A percentile compares a stretch with the other conserved stretches of the same genome.
Evolutionary conservation across 169 alveolate species (phyloP).

Genomic region (Perkinsus marinus): DNA sequence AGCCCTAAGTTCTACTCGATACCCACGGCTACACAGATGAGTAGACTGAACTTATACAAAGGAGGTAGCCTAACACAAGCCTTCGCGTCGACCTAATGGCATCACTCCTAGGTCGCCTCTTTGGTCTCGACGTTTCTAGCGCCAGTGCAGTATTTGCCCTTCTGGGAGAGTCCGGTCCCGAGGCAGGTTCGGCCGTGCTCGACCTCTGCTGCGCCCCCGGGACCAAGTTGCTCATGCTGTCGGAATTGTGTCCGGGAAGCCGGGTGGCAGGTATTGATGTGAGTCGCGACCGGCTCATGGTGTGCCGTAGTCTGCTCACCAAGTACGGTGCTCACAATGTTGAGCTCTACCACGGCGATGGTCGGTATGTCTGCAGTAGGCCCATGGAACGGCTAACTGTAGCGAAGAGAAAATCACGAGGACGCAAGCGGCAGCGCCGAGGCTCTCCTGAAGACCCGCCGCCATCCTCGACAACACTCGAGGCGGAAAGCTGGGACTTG

Average conservation of each 20-base stretch:
- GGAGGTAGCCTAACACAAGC: neutral
- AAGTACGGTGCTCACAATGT: neutral
- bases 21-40: neutral
- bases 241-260: constrained; percentile 6
- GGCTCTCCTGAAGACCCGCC: neutral
- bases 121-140: neutral
- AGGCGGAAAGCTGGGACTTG: neutral
- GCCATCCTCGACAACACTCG: neutral
- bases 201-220: constrained; percentile 39
- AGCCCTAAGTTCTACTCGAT: neutral
- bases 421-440: neutral
- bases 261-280: neutral
- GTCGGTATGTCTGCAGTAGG: neutral
- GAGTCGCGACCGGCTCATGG: neutral
- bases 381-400: neutral
- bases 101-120: neutral
- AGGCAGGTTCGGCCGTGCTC: neutral
- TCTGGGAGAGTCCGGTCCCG: neutral
- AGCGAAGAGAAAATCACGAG: neutral
- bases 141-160: neutral
- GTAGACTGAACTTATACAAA: neutral
- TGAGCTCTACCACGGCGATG: neutral
- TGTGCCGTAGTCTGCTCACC: neutral
- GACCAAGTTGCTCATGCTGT: constrained; percentile 22
- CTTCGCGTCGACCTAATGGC: neutral